Percentiles rank a stretch among this genome's conserved stretches.
phyloP scores from a whole-genome alignment of 2,329 filamentous ascomycete genomes.

The Alternaria gaisen region DNA sequence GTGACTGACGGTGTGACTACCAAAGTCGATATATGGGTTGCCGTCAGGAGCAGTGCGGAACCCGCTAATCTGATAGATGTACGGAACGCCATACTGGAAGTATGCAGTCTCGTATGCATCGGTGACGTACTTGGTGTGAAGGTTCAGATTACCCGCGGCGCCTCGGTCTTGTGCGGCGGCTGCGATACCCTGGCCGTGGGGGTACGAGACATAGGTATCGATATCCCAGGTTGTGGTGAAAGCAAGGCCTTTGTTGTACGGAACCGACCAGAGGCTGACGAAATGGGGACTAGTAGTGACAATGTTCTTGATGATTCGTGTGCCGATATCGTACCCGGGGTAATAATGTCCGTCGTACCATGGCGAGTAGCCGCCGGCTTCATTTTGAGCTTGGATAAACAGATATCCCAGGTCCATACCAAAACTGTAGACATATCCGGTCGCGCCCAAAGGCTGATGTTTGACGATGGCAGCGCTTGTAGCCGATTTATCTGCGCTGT shows the following conservation, averaged over 20 bases:
- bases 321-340: slow-evolving; percentile 18
- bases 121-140: slow-evolving; percentile 17
- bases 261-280: slow-evolving; percentile 16
- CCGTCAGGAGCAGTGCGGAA: slow-evolving; percentile 13
- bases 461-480: slow-evolving; percentile 15
- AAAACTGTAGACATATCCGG: slow-evolving; percentile 16
- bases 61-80: slow-evolving; percentile 17
- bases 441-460: slow-evolving; percentile 9
- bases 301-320: slow-evolving; percentile 18
- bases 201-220: slow-evolving; percentile 18
- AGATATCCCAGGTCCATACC: slow-evolving; percentile 17
- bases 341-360: slow-evolving; percentile 18
- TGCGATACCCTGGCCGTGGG: slow-evolving; percentile 16
- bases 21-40: slow-evolving; percentile 16
- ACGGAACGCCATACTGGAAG: slow-evolving; percentile 17
- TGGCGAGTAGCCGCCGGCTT: slow-evolving; percentile 11
- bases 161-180: slow-evolving; percentile 17
- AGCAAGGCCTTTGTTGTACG: slow-evolving; percentile 17
- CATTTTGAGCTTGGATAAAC: slow-evolving; percentile 7
- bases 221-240: slow-evolving; percentile 20
- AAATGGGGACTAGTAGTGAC: slow-evolving; percentile 12
- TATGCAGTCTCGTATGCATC: slow-evolving; percentile 17
- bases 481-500: slow-evolving; percentile 10
- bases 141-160: slow-evolving; percentile 14
- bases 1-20: slow-evolving; percentile 17